Base-by-base conservation (phyloP, 495 filamentous ascomycete species). In the Thozetella sp. region DNA sequence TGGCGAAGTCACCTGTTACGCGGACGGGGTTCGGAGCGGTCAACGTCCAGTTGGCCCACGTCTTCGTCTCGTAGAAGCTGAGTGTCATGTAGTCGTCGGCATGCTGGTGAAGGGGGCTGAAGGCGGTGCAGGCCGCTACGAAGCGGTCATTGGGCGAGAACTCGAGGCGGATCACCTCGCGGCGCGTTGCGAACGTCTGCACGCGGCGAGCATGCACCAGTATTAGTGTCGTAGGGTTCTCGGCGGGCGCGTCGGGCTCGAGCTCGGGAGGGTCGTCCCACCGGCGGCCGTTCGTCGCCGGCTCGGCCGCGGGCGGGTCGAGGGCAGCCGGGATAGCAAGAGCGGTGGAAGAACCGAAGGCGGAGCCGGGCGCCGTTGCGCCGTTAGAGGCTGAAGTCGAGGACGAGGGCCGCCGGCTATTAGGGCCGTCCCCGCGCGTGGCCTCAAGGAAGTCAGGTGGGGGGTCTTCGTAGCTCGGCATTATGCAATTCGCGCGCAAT, bases 251-350 rank as follows among this genome's bases (percentile, higher is more conserved):
- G 2, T 17, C 22, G 25, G 59, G 63, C 6, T 62, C 48, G 3
- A 62, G 58, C 19, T 62, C 61, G 4, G 67, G 67, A 9, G 67
- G 67, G 55, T 69, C 67, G 57, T 69, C 67, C 67, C 67, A 69
- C n/a, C n/a, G n/a, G n/a, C n/a, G n/a, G n/a, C n/a, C n/a, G n/a
- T n/a, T 54, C 59, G 51, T 22, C 67, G 58, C 12, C 20, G 30
- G 25, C 43, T 48, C 3, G 43, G 43, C 30, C n/a, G n/a, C n/a
- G n/a, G n/a, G n/a, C n/a, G n/a, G n/a, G n/a, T n/a, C n/a, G n/a
- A n/a, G n/a, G n/a, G n/a, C n/a, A n/a, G n/a, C n/a, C n/a, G n/a
- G n/a, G n/a, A n/a, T n/a, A n/a, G n/a, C n/a, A n/a, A n/a, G n/a
- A n/a, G n/a, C n/a, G n/a, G n/a, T n/a, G n/a, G n/a, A n/a, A n/a